Evolutionary conservation across 164 flowering plant genomes (phyloP).

Genomic region (Protea cynaroides): DNA sequence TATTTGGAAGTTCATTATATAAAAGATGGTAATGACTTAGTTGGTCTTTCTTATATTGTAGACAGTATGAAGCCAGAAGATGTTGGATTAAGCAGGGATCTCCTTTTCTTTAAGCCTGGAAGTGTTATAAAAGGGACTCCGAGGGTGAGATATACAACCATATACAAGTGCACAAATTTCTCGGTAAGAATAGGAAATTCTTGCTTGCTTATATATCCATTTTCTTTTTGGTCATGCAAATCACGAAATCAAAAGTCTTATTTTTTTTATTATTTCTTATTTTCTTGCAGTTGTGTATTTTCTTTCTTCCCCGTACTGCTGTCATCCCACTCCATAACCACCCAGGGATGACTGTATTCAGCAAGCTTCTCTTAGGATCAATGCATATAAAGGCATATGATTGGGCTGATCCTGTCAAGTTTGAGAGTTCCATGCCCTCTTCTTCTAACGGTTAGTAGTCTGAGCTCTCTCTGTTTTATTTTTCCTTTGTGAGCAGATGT

Average conservation of each 20-base stretch:
- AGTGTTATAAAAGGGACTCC: constrained; percentile 28
- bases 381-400: constrained; percentile 89
- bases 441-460: constrained; percentile 35
- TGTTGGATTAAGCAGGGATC: constrained; percentile 51
- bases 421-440: constrained; percentile 12
- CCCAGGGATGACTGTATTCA: constrained; percentile 93
- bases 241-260: not conserved
- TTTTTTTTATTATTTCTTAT: not conserved
- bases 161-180: constrained; percentile 57
- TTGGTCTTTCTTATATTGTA: constrained; percentile 17
- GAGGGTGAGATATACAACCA: constrained; percentile 48
- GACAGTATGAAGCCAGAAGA: constrained; percentile 75
- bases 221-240: not conserved
- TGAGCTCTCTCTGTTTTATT: not conserved
- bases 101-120: constrained; percentile 42
- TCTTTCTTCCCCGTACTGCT: constrained; percentile 65
- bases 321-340: constrained; percentile 92
- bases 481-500: not conserved
- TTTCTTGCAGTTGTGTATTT: constrained; percentile 60
- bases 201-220: not conserved
- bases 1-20: too few species aligned
- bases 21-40: not conserved
- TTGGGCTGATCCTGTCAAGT: constrained; percentile 41
- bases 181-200: constrained; percentile 45
- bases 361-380: constrained; percentile 68